Evolutionary conservation across 2,329 filamentous ascomycete genomes (phyloP).

Genomic region (Colletotrichum brevisporum): DNA sequence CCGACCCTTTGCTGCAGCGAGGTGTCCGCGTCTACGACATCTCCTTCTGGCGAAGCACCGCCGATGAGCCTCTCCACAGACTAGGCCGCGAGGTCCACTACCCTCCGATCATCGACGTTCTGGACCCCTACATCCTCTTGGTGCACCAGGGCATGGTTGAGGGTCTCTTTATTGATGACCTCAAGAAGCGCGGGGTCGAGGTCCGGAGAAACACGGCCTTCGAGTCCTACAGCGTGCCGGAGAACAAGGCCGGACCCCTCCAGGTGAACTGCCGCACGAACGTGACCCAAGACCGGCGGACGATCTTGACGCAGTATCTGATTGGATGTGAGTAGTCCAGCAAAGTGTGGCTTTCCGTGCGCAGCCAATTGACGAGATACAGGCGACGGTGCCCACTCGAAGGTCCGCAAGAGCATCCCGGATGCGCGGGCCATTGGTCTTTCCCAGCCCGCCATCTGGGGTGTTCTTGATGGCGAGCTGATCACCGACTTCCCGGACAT

Average conservation of each 20-base stretch:
- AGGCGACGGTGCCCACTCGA: constrained; percentile 80
- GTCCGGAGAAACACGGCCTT: constrained; percentile 77
- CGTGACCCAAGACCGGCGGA: constrained; percentile 64
- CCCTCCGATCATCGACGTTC: constrained; percentile 70
- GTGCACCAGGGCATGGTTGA: constrained; percentile 84
- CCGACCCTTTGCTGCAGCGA: constrained; percentile 75
- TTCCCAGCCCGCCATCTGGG: constrained; percentile 73
- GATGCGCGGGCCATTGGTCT: constrained; percentile 68
- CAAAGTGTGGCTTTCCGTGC: not conserved
- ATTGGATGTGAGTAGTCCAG: constrained; percentile 69
- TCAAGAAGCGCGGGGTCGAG: constrained; percentile 73
- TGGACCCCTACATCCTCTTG: constrained; percentile 70
- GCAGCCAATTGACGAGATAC: constrained; percentile 14
- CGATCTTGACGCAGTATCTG: constrained; percentile 72
- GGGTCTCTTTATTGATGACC: constrained; percentile 77
- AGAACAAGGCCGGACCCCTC: constrained; percentile 58
- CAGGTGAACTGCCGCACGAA: constrained; percentile 67
- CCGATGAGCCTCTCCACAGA: constrained; percentile 67
- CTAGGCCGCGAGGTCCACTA: constrained; percentile 79
- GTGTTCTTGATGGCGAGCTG: constrained; percentile 78
- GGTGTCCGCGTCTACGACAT: constrained; percentile 82
- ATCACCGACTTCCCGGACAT: constrained; percentile 82
- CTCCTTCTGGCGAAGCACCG: constrained; percentile 76
- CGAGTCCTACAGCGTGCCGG: constrained; percentile 66
- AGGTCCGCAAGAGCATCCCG: constrained; percentile 75